Percentiles rank a stretch among this genome's conserved stretches.
Evolutionary conservation across 1,139 yeast genomes (phyloP).

Genomic region (Yamadazyma dushanensis): DNA sequence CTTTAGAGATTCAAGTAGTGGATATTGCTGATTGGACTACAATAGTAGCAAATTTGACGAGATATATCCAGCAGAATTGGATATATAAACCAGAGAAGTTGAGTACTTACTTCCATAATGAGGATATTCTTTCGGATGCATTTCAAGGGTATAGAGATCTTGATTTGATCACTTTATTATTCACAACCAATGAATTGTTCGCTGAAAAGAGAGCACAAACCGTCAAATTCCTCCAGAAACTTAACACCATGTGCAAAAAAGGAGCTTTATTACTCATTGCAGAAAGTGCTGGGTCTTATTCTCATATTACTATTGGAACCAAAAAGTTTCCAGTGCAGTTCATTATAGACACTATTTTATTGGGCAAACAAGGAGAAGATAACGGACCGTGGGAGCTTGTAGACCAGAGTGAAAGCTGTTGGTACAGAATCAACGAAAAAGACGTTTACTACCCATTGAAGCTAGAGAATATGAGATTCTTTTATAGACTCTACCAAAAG

Average conservation of each 20-base stretch:
- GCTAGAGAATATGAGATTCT: conserved; percentile 84
- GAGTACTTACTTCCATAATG: conserved; percentile 45
- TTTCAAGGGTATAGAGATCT: conserved; percentile 19
- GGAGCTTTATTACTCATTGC: conserved; percentile 68
- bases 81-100: conserved; percentile 41
- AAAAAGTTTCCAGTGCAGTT: conserved; percentile 82
- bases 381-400: conserved; percentile 67
- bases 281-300: conserved; percentile 89
- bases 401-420: conserved; percentile 68
- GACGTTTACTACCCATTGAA: conserved; percentile 67
- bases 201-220: conserved; percentile 65
- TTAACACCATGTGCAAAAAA: conserved; percentile 44
- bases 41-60: conserved; percentile 46
- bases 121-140: conserved; percentile 43
- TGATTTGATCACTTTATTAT: conserved; percentile 65
- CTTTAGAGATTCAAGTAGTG: conserved; percentile 51
- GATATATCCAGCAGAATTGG: conserved; percentile 53
- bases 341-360: conserved; percentile 67
- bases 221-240: conserved; percentile 55
- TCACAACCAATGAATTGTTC: conserved; percentile 86
- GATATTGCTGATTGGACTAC: conserved; percentile 80
- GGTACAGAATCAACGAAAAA: conserved; percentile 67
- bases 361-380: conserved; percentile 52
- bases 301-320: conserved; percentile 73
- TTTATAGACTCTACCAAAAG: conserved; percentile 70